Evolutionary conservation across 371 early-diverging fungal genomes (phyloP), one percentile per base, ranked within the genome.

Genomic region (Phascolomyces articulosus): DNA sequence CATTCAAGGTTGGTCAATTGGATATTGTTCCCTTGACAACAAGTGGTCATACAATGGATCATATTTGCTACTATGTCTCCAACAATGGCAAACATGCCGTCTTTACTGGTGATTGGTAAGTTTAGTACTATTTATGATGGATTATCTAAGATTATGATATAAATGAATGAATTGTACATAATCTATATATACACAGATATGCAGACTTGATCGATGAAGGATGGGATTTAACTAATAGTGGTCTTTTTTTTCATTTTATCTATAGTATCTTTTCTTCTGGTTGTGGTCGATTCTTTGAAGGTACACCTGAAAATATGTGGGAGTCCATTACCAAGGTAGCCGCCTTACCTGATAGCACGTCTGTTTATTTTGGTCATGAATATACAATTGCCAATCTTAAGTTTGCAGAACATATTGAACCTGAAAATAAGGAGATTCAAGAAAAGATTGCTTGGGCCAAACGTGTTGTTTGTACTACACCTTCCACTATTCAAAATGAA

Each of bases 271-370:
- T 83, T 24, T 74, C 75, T 8, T 74, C 75, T 7, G 94, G 95
- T 1, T 96, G 96, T 67, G 98, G 98, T 6, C 80, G 93, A 26
- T 93, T 98, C 74, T 98, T 98, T 75, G 98, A 98, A 74, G 98
- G 97, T 26, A 89, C 90, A 0, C 85, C 95, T 0, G 72, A 79
- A 23, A 89, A 96, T 58, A 96, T 98, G 97, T 78, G 90, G 76
- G 73, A 81, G 29, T 90, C 93, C 6, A 79, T 97, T 40, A 72
- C 83, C 26, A 76, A 75, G 0, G 78, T 86, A 24, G 75, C 93
- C 16, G 90, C 77, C 0, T 73, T 98, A 29, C 97, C 96, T 0
- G 74, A 82, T 4, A 91, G 91, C 26, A 97, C 97, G 1, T 74
- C 85, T 55, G 93, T 97, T 20, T 98, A 91, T 65, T 93, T 92